Evolutionary conservation across 306 rosid genomes (phyloP).

Genomic region (Fragaria nilgerrensis): DNA sequence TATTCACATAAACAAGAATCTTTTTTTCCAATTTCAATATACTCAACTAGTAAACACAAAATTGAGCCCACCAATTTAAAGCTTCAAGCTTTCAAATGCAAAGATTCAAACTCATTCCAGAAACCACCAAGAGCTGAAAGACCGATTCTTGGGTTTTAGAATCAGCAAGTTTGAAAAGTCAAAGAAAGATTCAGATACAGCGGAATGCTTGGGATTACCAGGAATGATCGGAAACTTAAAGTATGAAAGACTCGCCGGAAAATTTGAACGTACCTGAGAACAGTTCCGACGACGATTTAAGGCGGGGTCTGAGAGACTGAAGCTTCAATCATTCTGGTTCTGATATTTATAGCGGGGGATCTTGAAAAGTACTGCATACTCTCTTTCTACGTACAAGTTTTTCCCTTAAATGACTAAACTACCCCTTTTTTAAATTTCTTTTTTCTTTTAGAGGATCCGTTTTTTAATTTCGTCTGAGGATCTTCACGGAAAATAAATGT

Average conservation of each 20-base stretch:
- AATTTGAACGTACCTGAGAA: neutral
- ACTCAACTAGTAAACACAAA: neutral
- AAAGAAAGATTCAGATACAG: neutral
- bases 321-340: neutral
- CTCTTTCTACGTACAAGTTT: too few relatives aligned
- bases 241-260: neutral
- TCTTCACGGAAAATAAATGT: too few relatives aligned
- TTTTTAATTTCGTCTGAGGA: too few relatives aligned
- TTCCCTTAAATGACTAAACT: too few relatives aligned
- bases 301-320: neutral
- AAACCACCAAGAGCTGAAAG: neutral
- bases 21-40: neutral
- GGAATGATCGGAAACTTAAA: neutral
- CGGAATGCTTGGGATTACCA: neutral
- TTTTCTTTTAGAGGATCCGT: too few relatives aligned
- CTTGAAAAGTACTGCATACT: too few relatives aligned
- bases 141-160: neutral
- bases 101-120: neutral
- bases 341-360: neutral
- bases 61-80: neutral
- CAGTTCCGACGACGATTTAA: neutral
- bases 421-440: too few relatives aligned
- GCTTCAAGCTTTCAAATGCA: neutral
- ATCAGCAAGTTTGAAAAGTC: neutral
- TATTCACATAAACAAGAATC: neutral